phyloP scores from a whole-genome alignment of 75 land plant genomes.

The Picea sitchensis region DNA sequence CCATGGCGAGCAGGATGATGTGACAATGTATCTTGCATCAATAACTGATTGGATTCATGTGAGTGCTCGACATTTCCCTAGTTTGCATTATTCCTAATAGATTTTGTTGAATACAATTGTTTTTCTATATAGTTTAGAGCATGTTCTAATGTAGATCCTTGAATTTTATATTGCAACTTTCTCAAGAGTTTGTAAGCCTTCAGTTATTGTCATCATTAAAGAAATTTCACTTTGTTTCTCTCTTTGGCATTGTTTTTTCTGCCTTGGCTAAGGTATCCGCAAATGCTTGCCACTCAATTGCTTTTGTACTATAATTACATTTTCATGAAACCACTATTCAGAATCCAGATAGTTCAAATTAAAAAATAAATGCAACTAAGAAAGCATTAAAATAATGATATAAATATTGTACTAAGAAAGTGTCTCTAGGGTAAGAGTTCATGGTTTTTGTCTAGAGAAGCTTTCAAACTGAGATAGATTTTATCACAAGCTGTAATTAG shows the following conservation, averaged over 20 bases:
- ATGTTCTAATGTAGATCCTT: not conserved
- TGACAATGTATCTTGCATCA: constrained; percentile 44
- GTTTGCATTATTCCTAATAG: not conserved
- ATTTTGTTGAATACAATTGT: not conserved
- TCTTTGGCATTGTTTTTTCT: not conserved
- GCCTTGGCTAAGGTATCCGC: not conserved
- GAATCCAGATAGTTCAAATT: no score
- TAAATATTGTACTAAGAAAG: not conserved
- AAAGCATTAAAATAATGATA: not conserved
- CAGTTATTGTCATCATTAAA: no score
- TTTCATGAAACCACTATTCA: no score
- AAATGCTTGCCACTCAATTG: no score
- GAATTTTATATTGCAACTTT: not conserved
- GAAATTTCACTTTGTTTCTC: not conserved
- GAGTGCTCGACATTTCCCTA: not conserved
- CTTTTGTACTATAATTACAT: no score
- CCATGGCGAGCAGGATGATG: constrained; percentile 53
- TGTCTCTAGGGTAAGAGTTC: not conserved
- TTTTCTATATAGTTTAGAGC: not conserved
- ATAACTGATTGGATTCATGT: constrained; percentile 81
- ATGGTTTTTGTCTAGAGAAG: not conserved
- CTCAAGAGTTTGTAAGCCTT: not conserved
- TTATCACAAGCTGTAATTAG: not conserved
- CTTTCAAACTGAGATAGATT: not conserved
- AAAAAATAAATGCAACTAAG: not conserved